Percentiles rank a stretch among this genome's conserved stretches.
phyloP scores from a whole-genome alignment of 305 asterid genomes.

The Withania somnifera region DNA sequence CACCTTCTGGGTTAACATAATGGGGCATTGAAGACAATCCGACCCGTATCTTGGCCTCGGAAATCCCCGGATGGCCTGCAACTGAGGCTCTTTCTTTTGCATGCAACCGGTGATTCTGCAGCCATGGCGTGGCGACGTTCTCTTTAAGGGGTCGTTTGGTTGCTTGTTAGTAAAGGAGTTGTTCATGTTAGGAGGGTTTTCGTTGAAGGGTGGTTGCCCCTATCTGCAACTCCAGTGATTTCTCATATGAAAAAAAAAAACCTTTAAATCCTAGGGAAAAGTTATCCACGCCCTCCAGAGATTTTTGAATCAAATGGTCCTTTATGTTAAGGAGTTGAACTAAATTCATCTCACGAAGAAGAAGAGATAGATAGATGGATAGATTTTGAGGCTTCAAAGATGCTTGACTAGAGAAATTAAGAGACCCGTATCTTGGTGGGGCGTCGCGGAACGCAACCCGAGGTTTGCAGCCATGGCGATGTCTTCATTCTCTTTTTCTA shows the following conservation, averaged over 20 bases:
- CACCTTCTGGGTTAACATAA: background rate
- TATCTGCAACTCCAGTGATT: slow-evolving; percentile 4
- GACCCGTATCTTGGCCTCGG: background rate
- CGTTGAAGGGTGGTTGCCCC: slow-evolving; percentile 21
- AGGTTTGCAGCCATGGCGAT: background rate
- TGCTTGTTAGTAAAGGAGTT: background rate
- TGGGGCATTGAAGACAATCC: background rate
- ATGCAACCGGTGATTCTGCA: slow-evolving; percentile 17
- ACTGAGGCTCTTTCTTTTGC: background rate
- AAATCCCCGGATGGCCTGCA: background rate
- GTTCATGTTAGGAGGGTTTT: background rate
- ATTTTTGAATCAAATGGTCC: background rate
- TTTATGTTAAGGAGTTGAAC: background rate
- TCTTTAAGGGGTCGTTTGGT: background rate
- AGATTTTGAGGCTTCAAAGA: background rate
- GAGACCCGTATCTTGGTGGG: background rate
- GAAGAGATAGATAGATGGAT: background rate
- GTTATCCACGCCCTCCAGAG: background rate
- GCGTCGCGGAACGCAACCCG: background rate
- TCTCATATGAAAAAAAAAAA: background rate
- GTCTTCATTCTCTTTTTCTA: background rate
- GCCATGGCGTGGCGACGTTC: background rate
- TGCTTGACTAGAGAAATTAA: background rate
- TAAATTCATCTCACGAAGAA: background rate
- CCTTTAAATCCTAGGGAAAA: background rate